phyloP scores from a whole-genome alignment of 2,329 filamentous ascomycete genomes.

The Beauveria pseudobassiana region DNA sequence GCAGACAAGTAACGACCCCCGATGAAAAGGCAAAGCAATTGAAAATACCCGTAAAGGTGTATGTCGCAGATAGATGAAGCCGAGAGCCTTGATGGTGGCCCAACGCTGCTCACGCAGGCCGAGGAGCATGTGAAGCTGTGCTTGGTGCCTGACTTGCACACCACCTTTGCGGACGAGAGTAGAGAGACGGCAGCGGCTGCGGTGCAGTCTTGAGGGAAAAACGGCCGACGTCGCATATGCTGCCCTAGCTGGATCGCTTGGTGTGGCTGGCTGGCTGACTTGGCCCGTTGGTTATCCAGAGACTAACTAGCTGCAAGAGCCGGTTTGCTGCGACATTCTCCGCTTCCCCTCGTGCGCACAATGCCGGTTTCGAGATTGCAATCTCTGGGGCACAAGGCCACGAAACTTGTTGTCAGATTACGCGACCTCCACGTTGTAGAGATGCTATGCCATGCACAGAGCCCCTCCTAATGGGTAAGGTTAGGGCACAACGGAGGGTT shows the following conservation, averaged over 20 bases:
- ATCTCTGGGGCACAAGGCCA: too few relatives aligned
- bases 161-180: background rate
- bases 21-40: background rate
- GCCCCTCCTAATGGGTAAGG: constrained; percentile 6
- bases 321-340: background rate
- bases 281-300: background rate
- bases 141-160: constrained; percentile 1
- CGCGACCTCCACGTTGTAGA: background rate
- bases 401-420: too few relatives aligned
- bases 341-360: background rate
- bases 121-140: constrained; percentile 4
- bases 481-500: background rate
- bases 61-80: background rate
- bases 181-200: background rate
- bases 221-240: background rate
- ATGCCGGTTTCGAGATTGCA: too few relatives aligned
- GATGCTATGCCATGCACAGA: background rate
- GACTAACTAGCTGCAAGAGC: background rate
- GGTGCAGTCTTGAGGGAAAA: background rate
- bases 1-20: background rate
- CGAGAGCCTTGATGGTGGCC: background rate
- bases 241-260: background rate
- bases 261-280: background rate
- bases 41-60: background rate
- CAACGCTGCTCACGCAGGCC: background rate